A percentile compares a stretch with the other conserved stretches of the same genome.
These are phyloP conservation scores for Vitis hybrid DNA, from an alignment of 177 flowering plant species.

Conservation along the genomic window DNA sequence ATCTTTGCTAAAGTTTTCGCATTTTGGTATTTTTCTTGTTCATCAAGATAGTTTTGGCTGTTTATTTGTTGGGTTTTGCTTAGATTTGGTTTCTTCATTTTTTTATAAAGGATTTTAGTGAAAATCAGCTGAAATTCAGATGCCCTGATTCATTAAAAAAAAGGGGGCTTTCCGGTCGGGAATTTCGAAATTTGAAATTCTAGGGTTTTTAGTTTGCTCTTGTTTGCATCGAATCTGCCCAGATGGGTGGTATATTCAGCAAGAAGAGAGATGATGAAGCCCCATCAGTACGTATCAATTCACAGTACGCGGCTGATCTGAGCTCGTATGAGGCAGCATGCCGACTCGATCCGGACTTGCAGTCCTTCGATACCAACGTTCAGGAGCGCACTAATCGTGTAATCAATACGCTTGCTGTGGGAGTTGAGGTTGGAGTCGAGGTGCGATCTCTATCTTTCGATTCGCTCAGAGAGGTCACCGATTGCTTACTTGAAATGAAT, in stretches of 20 bases:
- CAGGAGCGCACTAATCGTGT: conserved; percentile 58
- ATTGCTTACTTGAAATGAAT: conserved; percentile 67
- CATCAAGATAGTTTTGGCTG: neutral
- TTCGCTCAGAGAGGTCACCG: conserved; percentile 65
- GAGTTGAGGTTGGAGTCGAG: conserved; percentile 34
- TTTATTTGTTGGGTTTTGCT: neutral
- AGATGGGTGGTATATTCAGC: conserved; percentile 59
- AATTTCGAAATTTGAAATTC: neutral
- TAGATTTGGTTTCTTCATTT: neutral
- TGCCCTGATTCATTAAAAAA: no score
- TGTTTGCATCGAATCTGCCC: neutral
- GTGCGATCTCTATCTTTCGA: conserved; percentile 56
- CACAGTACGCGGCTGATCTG: conserved; percentile 34
- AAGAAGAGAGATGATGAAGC: conserved; percentile 29
- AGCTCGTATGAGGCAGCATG: conserved; percentile 70
- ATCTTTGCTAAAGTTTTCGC: no score
- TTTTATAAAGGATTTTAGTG: neutral
- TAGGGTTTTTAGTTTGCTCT: neutral
- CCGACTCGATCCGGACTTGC: conserved; percentile 53
- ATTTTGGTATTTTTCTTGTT: no score
- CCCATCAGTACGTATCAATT: conserved; percentile 17
- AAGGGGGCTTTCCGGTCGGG: no score
- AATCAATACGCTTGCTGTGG: conserved; percentile 50
- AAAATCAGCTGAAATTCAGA: conserved; percentile 10
- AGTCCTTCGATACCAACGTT: conserved; percentile 51